A percentile compares a stretch with the other conserved stretches of the same genome.
phyloP scores from a whole-genome alignment of 768 basidiomycete species.

The Tubosaeta sp. region DNA sequence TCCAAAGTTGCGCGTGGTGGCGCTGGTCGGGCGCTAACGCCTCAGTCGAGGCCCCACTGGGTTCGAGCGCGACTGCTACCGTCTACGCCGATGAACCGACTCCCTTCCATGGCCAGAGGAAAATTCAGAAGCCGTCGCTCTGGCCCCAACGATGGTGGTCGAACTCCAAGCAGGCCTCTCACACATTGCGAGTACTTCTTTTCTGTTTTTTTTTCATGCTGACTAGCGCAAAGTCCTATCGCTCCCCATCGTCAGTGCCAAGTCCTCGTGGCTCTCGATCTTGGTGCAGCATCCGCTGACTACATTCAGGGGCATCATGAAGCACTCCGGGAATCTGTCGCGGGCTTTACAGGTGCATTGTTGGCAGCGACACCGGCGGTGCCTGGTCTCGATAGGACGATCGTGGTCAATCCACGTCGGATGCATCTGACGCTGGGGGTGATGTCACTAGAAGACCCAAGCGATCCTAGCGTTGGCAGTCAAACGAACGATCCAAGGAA shows the following conservation, averaged over 20 bases:
- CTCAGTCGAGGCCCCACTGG: too few relatives aligned
- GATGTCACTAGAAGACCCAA: constrained; percentile 48
- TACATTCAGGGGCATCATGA: constrained; percentile 37
- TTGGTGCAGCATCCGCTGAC: constrained; percentile 1
- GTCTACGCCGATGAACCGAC: constrained; percentile 1
- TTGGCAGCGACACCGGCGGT: constrained; percentile 22
- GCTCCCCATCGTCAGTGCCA: constrained; percentile 28
- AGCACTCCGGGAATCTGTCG: constrained; percentile 33
- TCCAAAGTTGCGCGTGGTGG: too few relatives aligned
- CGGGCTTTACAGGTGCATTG: constrained; percentile 33
- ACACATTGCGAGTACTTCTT: constrained; percentile 25
- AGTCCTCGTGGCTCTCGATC: constrained; percentile 19
- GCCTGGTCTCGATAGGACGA: constrained; percentile 55
- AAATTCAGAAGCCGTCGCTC: constrained; percentile 1
- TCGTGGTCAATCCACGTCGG: constrained; percentile 53
- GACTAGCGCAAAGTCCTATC: constrained; percentile 22
- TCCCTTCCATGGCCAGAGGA: constrained; percentile 13
- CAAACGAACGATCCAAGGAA: constrained; percentile 1
- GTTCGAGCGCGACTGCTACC: not conserved
- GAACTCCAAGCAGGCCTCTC: constrained; percentile 8
- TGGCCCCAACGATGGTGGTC: not conserved
- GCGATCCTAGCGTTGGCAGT: not conserved
- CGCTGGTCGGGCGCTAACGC: too few relatives aligned
- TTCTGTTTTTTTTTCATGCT: constrained; percentile 1
- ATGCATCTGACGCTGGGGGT: constrained; percentile 75